phyloP scores from a whole-genome alignment of 2,329 filamentous ascomycete genomes.

The Allantophomopsis cytisporea region DNA sequence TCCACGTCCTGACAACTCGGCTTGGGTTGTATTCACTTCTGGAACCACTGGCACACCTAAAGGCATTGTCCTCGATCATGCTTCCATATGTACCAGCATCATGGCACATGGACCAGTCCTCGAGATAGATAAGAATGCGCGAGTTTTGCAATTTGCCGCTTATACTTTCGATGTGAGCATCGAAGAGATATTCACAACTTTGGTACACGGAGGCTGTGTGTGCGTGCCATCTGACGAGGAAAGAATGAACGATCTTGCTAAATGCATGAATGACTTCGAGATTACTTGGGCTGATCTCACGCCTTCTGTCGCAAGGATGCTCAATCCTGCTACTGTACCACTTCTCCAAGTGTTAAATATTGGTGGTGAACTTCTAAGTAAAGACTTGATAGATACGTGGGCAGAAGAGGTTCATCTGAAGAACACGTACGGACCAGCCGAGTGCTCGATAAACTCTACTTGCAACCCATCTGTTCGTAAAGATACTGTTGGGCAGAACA shows the following conservation, averaged over 20 bases:
- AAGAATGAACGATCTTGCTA: not conserved
- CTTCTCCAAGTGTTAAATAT: constrained; percentile 25
- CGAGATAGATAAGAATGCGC: not conserved
- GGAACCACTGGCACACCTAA: constrained; percentile 1
- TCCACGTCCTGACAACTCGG: not conserved
- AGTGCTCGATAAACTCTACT: not conserved
- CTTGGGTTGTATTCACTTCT: constrained; percentile 1
- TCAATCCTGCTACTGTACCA: not conserved
- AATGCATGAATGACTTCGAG: not conserved
- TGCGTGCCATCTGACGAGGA: not conserved
- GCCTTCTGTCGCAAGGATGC: not conserved
- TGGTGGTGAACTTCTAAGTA: constrained; percentile 46
- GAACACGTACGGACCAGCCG: not conserved
- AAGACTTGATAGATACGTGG: constrained; percentile 5
- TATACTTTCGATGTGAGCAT: constrained; percentile 1
- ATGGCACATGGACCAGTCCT: constrained; percentile 59
- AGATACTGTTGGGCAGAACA: too few relatives aligned
- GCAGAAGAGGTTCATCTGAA: not conserved
- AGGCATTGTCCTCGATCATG: not conserved
- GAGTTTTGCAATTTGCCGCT: not conserved
- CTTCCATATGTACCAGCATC: constrained; percentile 22
- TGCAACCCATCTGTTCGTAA: too few relatives aligned
- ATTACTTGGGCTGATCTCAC: not conserved
- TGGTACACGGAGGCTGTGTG: not conserved
- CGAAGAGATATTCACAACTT: not conserved